phyloP scores from a whole-genome alignment of 2,329 filamentous ascomycete genomes.

The Lanzia echinophila region DNA sequence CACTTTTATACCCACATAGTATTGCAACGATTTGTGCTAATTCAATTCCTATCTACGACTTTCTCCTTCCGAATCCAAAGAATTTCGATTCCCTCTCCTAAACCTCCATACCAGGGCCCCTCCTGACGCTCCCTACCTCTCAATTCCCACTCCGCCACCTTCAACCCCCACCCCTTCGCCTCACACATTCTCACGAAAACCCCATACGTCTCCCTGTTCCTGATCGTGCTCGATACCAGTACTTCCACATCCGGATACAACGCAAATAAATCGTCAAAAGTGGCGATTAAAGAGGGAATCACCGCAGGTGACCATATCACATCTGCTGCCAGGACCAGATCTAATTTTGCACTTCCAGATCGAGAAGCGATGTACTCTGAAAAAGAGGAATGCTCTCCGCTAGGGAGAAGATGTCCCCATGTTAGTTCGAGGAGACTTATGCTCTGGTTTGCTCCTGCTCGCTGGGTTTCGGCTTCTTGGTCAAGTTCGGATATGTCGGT shows the following conservation, averaged over 20 bases:
- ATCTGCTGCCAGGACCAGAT: conserved; percentile 69
- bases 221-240: conserved; percentile 63
- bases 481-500: conserved; percentile 24
- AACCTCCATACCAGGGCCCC: conserved; percentile 54
- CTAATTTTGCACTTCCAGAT: conserved; percentile 33
- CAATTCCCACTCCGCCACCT: conserved; percentile 39
- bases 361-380: not conserved
- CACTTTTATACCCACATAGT: too few relatives aligned
- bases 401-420: conserved; percentile 35
- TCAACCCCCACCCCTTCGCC: conserved; percentile 34
- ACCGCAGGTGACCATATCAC: conserved; percentile 66
- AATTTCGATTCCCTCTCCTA: conserved; percentile 4
- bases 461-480: conserved; percentile 35
- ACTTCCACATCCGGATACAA: conserved; percentile 50
- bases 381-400: conserved; percentile 24
- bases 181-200: conserved; percentile 53
- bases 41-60: not conserved
- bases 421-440: conserved; percentile 49
- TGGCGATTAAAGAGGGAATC: conserved; percentile 58
- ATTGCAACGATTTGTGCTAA: too few relatives aligned
- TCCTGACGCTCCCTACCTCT: conserved; percentile 38
- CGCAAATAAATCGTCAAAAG: conserved; percentile 54
- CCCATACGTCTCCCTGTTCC: conserved; percentile 63
- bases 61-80: not conserved
- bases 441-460: too few relatives aligned